phyloP scores from a whole-genome alignment of 306 rosid species.

The Gynostemma pentaphyllum region DNA sequence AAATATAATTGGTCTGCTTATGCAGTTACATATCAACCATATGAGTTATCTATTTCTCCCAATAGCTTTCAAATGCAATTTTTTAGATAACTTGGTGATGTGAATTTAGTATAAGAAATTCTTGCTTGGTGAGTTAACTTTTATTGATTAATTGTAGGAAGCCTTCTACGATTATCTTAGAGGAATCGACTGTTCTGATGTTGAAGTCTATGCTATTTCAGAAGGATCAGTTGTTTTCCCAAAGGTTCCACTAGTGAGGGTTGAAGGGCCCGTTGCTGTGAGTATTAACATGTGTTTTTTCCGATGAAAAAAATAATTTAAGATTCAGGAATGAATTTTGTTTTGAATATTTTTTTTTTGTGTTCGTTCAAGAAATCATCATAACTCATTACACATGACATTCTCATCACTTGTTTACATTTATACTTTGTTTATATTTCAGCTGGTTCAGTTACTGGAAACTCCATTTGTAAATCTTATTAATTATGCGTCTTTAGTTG shows the following conservation, averaged over 20 bases:
- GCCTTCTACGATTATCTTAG: slow-evolving; percentile 78
- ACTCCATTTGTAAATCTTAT: slow-evolving; percentile 70
- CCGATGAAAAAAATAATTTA: background rate
- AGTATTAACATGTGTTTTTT: slow-evolving; percentile 22
- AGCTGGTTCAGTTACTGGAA: slow-evolving; percentile 91
- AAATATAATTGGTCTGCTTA: background rate
- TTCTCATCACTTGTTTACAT: background rate
- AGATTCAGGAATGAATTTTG: background rate
- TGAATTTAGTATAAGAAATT: background rate
- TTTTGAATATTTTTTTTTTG: background rate
- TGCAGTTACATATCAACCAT: slow-evolving; percentile 2
- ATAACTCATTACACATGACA: background rate
- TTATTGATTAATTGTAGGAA: slow-evolving; percentile 45
- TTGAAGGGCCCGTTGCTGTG: slow-evolving; percentile 96
- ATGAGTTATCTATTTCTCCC: background rate
- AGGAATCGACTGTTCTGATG: slow-evolving; percentile 80
- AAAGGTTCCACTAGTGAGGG: slow-evolving; percentile 77
- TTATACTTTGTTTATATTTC: slow-evolving; percentile 17
- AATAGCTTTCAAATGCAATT: background rate
- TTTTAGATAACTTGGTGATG: background rate
- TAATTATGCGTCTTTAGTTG: slow-evolving; percentile 69
- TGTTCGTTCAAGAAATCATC: background rate
- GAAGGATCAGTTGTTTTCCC: slow-evolving; percentile 97
- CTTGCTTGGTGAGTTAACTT: background rate
- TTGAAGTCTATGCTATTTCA: slow-evolving; percentile 70